phyloP scores from a whole-genome alignment of 106 monocot genomes.

The Dendrobium officinale region DNA sequence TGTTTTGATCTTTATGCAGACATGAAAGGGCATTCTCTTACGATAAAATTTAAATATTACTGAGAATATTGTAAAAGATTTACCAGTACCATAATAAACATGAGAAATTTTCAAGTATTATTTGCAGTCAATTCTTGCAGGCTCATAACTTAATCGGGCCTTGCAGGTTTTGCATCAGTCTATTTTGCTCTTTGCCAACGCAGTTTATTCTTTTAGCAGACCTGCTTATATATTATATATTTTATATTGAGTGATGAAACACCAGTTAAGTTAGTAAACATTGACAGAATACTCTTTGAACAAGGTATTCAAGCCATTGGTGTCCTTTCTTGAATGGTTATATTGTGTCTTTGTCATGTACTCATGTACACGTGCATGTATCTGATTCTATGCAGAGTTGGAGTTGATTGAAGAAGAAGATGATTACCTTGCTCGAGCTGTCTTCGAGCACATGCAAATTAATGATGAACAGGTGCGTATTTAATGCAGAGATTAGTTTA shows the following conservation, averaged over 20 bases:
- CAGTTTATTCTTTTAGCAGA: not conserved
- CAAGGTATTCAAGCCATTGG: not conserved
- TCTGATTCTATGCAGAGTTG: slow-evolving; percentile 48
- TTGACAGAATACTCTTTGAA: not conserved
- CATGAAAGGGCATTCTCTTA: not conserved
- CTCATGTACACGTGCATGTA: not conserved
- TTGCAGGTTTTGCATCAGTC: not conserved
- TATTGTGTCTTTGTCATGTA: not conserved
- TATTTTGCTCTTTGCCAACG: not conserved
- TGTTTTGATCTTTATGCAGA: not conserved
- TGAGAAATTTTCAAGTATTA: not conserved
- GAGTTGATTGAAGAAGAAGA: slow-evolving; percentile 83
- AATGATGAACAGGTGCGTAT: slow-evolving; percentile 59
- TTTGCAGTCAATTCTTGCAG: not conserved
- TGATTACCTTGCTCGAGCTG: slow-evolving; percentile 63
- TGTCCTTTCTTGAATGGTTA: not conserved
- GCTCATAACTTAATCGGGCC: not conserved
- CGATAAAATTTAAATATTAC: not conserved
- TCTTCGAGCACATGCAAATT: slow-evolving; percentile 82
- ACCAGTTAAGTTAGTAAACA: not conserved
- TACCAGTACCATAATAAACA: not conserved
- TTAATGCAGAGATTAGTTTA: not conserved
- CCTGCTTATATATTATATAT: not conserved
- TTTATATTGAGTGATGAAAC: not conserved
- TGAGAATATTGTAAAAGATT: not conserved